Conservation (phyloP, 2,329 filamentous ascomycete genomes). For the Sclerotinia spermophila region DNA sequence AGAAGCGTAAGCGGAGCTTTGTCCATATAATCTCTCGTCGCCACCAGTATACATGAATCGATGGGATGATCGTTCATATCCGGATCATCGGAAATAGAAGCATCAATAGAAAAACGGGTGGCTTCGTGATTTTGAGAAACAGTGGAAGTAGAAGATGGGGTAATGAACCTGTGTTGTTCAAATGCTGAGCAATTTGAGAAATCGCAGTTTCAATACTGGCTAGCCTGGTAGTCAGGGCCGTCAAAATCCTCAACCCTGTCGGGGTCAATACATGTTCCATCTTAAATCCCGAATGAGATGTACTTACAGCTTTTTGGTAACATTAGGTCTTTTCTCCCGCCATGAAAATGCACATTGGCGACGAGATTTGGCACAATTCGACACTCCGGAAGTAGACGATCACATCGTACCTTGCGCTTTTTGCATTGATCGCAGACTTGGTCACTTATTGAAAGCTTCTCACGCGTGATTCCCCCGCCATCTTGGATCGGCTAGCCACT, state of each 20-base stretch:
- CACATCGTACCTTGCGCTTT: background rate
- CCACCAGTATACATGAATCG: background rate
- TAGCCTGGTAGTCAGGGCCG: background rate
- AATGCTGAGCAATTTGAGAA: background rate
- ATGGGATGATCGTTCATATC: background rate
- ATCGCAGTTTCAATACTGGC: background rate
- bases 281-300: background rate
- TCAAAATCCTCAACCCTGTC: background rate
- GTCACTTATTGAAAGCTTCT: background rate
- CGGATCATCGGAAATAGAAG: background rate
- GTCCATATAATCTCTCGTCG: background rate
- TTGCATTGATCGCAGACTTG: background rate
- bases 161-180: background rate
- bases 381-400: background rate
- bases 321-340: background rate
- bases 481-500: too few relatives aligned
- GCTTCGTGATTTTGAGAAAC: too few relatives aligned
- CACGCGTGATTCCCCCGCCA: too few relatives aligned
- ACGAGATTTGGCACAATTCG: background rate
- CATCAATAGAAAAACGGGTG: background rate
- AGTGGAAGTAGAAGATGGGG: background rate
- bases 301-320: background rate
- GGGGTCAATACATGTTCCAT: background rate
- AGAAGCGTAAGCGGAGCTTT: background rate
- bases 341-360: background rate